Base-by-base conservation (phyloP, 1,284 basidiomycete species). In the Hypsizygus ulmarius region DNA sequence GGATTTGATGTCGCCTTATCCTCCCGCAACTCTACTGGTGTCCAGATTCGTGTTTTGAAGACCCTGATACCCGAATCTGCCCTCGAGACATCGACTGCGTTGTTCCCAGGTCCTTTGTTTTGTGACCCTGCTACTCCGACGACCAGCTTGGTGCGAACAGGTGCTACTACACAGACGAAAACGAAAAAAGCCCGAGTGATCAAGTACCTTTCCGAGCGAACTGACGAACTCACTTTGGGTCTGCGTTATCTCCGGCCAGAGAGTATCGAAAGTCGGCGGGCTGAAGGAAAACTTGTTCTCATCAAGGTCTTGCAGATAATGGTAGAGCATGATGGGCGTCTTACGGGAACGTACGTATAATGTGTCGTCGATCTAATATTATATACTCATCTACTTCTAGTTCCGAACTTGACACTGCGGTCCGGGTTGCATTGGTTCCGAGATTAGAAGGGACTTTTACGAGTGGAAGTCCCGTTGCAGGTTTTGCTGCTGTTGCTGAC, bases 91-190 rank as follows among this genome's bases (percentile, higher is more conserved):
- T 79, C 82, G 9, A 66, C 76, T 3, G 70, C 75, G 1, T 65
- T 73, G 1, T 97, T 86, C 69, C 93, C 94, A 39, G 94, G 94
- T 0, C 94, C 94, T 2, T 65, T 97, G 51, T 82, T 92, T 55
- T 79, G 81, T 36, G 93, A 95, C 64, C 79, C 86, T 35, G 82
- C 82, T 9, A 71, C 80, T 3, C 77, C 82, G 0, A 38, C 82
- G 11, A 75, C 85, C 2, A 79, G 82, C 51, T 71, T 92, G 12
- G 84, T 90, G n/a, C 78, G 84, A 43, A 72, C 85, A 3, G 79
- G 79, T 18, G 65, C 73, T 5, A 75, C 81, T 2, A 72, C 79
- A 1, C 84, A 85, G 58, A 68, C 69, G 9, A 97, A 95, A 73
- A 82, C 82, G 45, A 96, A 94, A 73, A 91, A 93, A 59, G 75